Percentiles rank a stretch among this genome's conserved stretches.
Evolutionary conservation across 768 basidiomycete species (phyloP).

Genomic region (Auricularia auricula-judae): DNA sequence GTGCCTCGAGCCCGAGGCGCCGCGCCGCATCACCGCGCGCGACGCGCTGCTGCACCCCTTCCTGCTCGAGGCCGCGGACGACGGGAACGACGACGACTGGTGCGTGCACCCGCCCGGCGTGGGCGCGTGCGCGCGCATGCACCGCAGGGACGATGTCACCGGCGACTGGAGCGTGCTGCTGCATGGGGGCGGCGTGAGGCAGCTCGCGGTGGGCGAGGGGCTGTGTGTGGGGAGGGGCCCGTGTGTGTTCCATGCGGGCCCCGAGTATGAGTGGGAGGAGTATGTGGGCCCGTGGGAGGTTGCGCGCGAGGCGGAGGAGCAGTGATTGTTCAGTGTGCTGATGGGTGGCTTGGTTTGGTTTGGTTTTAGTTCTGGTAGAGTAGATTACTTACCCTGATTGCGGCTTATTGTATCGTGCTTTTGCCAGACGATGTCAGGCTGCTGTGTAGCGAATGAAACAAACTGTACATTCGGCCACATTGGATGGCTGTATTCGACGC

Average conservation of each 20-base stretch:
- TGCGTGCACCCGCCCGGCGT: constrained; percentile 60
- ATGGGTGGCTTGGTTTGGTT: too few species aligned
- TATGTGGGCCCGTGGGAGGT: too few species aligned
- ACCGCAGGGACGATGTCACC: constrained; percentile 49
- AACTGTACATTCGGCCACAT: too few species aligned
- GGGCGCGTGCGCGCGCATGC: constrained; percentile 54
- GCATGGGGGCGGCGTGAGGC: background rate
- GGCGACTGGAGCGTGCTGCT: constrained; percentile 23
- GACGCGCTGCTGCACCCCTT: constrained; percentile 74
- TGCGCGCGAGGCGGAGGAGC: too few species aligned
- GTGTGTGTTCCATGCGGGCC: background rate
- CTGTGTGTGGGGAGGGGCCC: background rate
- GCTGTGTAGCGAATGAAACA: too few species aligned
- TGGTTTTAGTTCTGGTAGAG: too few species aligned
- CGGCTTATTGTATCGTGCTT: too few species aligned
- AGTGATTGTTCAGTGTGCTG: too few species aligned
- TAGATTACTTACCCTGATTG: too few species aligned
- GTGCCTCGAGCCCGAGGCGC: constrained; percentile 68
- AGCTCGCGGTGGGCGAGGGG: background rate
- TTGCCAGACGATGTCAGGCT: too few species aligned
- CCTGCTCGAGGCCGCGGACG: constrained; percentile 22
- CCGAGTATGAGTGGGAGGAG: too few species aligned
- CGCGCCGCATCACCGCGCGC: constrained; percentile 64
- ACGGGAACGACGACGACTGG: constrained; percentile 40
- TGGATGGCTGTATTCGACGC: too few species aligned